Base-by-base conservation (phyloP, 805 yeast species). In the Jamesozyma piceae region DNA sequence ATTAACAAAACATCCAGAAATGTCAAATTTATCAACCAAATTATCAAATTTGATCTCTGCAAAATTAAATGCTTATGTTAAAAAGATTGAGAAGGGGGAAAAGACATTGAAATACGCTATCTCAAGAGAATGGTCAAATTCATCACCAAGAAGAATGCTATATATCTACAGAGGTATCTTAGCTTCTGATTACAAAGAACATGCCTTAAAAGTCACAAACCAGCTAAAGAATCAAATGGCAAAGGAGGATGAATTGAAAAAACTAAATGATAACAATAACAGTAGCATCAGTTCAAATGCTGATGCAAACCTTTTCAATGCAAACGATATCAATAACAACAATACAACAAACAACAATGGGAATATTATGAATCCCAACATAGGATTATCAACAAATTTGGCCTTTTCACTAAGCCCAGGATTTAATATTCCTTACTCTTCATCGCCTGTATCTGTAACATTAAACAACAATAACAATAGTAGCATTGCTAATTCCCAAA, bases 121-220 rank as follows among this genome's bases (percentile, higher is more conserved):
- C 35, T 79, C 87, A 1, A 75, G 95, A 64, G 92, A 84, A 61
- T 84, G 95, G 95, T 90, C 94, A 3, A 90, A 83, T 60, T 87
- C 90, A 15, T 78, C 87, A 2, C 95, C 95, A 40, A 80, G 84
- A 55, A 72, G 95, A 67, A 84, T 84, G 95, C 88, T 84, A 22
- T 84, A 84, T 55, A 88, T 82, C 39, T 84, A 84, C 61, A 76
- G 92, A 54, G 95, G 94, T 31, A 65, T 82, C 24, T 67, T 84
- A 47, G 75, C 90, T 26, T 71, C 77, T n/a, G 89, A 83, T 57
- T 84, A 80, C 62, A 80, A 80, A 52, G 64, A 77, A 32, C 85
- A 80, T 56, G 90, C 84, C 6, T 74, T 78, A 40, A 74, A 73
- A 48, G 77, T 80, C n/a, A 44, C 55, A 37, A 54, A 38, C 37